A percentile compares a stretch with the other conserved stretches of the same genome.
Conservation (phyloP, 2,329 filamentous ascomycete species). For the Gyromitra esculenta region DNA sequence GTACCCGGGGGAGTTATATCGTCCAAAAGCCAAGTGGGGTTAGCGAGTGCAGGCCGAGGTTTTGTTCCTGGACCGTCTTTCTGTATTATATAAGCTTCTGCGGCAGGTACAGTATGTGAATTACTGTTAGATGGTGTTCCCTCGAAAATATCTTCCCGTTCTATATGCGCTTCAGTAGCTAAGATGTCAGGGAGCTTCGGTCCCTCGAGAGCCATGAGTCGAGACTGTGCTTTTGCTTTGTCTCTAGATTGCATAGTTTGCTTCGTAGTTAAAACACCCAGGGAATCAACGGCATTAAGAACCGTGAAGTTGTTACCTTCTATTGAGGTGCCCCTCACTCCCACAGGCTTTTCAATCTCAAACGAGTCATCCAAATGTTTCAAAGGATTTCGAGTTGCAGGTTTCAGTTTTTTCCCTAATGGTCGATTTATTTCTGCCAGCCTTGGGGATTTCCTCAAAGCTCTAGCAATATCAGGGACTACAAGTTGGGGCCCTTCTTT, state of each 20-base stretch:
- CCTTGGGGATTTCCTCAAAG: background rate
- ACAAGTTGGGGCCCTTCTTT: background rate
- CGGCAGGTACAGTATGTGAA: background rate
- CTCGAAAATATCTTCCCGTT: background rate
- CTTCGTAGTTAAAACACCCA: background rate
- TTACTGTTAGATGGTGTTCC: background rate
- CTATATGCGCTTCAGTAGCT: background rate
- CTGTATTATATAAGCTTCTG: background rate
- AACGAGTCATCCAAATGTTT: background rate
- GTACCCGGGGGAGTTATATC: slow-evolving; percentile 32
- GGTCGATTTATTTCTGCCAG: background rate
- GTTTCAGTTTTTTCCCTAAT: background rate
- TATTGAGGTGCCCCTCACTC: background rate
- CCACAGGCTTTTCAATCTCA: background rate
- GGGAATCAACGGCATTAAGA: background rate
- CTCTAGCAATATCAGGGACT: background rate
- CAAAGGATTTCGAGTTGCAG: background rate
- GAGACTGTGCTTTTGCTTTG: background rate
- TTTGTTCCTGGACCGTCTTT: background rate
- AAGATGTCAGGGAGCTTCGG: background rate
- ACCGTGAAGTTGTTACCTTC: background rate
- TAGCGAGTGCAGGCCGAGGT: background rate
- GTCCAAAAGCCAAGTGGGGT: slow-evolving; percentile 5
- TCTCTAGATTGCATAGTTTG: background rate
- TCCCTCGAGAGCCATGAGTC: background rate